phyloP scores from a whole-genome alignment of 2,329 filamentous ascomycete species.

The Penicillium sp. region DNA sequence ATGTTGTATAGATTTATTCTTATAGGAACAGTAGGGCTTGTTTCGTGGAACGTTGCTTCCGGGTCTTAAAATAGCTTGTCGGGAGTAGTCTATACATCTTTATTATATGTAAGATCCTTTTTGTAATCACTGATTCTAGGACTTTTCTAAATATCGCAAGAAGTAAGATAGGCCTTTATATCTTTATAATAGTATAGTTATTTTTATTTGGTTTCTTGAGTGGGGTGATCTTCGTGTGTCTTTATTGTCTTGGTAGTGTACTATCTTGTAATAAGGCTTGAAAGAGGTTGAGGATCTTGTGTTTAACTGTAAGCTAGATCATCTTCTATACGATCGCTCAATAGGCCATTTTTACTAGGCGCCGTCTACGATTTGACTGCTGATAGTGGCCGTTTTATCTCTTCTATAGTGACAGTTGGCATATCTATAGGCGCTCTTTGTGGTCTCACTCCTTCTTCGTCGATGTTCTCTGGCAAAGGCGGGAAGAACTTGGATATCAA shows the following conservation, averaged over 20 bases:
- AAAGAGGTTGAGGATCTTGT: constrained; percentile 21
- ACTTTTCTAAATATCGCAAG: constrained; percentile 32
- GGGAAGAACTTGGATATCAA: constrained; percentile 18
- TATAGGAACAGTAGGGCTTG: constrained; percentile 36
- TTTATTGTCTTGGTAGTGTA: constrained; percentile 17
- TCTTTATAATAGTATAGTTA: constrained; percentile 20
- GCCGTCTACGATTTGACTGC: constrained; percentile 10
- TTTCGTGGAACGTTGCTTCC: constrained; percentile 38
- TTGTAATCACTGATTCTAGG: constrained; percentile 33
- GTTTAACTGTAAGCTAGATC: constrained; percentile 25
- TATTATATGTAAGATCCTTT: constrained; percentile 30
- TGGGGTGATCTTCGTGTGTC: constrained; percentile 24
- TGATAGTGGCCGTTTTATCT: constrained; percentile 14
- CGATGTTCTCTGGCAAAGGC: constrained; percentile 13
- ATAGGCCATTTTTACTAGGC: constrained; percentile 15
- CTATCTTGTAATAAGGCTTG: constrained; percentile 20
- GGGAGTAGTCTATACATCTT: not conserved
- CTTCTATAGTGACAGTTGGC: constrained; percentile 23
- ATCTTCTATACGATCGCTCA: constrained; percentile 25
- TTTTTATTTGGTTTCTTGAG: constrained; percentile 26
- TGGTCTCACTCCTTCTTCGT: constrained; percentile 17
- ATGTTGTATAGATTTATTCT: constrained; percentile 30
- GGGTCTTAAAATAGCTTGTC: constrained; percentile 24
- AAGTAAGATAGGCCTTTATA: constrained; percentile 27
- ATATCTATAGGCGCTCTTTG: constrained; percentile 14